Percentiles rank a stretch among this genome's conserved stretches.
Evolutionary conservation across 2,329 filamentous ascomycete species (phyloP).

Genomic region (Ophiostoma piceae): DNA sequence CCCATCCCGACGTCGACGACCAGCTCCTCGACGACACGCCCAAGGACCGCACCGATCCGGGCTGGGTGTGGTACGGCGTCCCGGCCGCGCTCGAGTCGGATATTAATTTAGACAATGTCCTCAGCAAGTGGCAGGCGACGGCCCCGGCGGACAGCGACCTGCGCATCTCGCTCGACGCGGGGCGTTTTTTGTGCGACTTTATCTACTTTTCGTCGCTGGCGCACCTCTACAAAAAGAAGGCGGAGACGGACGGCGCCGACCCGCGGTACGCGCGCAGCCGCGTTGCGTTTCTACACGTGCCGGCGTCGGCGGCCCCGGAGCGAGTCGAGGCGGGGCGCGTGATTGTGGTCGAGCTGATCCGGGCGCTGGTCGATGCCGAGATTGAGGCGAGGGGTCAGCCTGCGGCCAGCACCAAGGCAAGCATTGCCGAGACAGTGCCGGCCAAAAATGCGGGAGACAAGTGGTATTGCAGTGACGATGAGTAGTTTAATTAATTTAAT

Average conservation of each 20-base stretch:
- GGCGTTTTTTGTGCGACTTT: conserved; percentile 71
- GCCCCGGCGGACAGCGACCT: conserved; percentile 40
- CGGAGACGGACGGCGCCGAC: conserved; percentile 24
- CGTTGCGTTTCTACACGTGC: conserved; percentile 69
- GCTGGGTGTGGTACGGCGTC: conserved; percentile 51
- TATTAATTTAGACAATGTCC: conserved; percentile 53
- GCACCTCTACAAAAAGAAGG: conserved; percentile 45
- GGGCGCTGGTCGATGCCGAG: conserved; percentile 52
- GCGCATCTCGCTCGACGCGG: conserved; percentile 63
- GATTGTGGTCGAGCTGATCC: conserved; percentile 50
- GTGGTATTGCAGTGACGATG: conserved; percentile 9
- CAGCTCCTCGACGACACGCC: conserved; percentile 49
- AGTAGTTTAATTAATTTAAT: not conserved
- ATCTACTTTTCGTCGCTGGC: conserved; percentile 68
- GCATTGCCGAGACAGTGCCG: not conserved
- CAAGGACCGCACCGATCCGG: conserved; percentile 35
- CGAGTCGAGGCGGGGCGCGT: conserved; percentile 47
- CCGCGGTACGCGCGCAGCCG: conserved; percentile 35
- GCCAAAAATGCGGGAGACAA: not conserved
- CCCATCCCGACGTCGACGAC: conserved; percentile 64
- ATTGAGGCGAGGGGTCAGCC: conserved; percentile 23
- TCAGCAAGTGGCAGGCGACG: conserved; percentile 49
- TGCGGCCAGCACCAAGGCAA: not conserved
- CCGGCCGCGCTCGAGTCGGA: conserved; percentile 54
- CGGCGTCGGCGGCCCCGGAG: conserved; percentile 50